phyloP scores from a whole-genome alignment of 1,284 basidiomycete genomes.

The Melampsora americana region DNA sequence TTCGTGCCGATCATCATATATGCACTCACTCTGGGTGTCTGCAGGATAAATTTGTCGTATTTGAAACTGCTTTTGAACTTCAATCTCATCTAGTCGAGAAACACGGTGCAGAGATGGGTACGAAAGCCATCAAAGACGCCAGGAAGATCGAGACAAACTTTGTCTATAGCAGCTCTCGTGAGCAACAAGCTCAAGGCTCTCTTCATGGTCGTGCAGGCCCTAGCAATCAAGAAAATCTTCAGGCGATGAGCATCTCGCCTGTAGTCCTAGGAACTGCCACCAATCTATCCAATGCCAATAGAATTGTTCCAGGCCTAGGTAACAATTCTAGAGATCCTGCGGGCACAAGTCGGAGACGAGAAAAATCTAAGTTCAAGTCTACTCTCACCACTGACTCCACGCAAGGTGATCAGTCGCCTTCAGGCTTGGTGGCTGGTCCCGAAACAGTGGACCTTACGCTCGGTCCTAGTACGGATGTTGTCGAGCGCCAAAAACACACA shows the following conservation, averaged over 20 bases:
- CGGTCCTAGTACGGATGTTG: slow-evolving; percentile 20
- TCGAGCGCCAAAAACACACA: slow-evolving; percentile 63
- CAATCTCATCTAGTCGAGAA: slow-evolving; percentile 85
- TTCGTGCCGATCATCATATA: slow-evolving; percentile 65
- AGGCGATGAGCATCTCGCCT: slow-evolving; percentile 45
- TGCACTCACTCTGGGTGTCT: slow-evolving; percentile 74
- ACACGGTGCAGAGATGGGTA: slow-evolving; percentile 75
- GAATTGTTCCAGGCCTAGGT: slow-evolving; percentile 52
- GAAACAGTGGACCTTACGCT: background rate
- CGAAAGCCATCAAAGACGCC: slow-evolving; percentile 72
- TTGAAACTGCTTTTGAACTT: slow-evolving; percentile 79
- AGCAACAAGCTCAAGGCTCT: slow-evolving; percentile 34
- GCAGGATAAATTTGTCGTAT: slow-evolving; percentile 90
- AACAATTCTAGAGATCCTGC: slow-evolving; percentile 9
- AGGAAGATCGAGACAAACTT: slow-evolving; percentile 77
- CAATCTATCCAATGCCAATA: slow-evolving; percentile 53
- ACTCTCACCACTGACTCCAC: slow-evolving; percentile 12
- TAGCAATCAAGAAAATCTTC: slow-evolving; percentile 36
- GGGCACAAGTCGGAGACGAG: background rate
- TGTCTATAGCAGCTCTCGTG: slow-evolving; percentile 64
- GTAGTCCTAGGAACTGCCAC: slow-evolving; percentile 50
- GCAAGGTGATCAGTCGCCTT: slow-evolving; percentile 15
- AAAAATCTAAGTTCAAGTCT: slow-evolving; percentile 40
- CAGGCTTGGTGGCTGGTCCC: slow-evolving; percentile 4
- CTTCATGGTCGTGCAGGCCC: slow-evolving; percentile 35